Base-by-base conservation (phyloP, 257 asterid genomes). In the Salvia splendens region DNA sequence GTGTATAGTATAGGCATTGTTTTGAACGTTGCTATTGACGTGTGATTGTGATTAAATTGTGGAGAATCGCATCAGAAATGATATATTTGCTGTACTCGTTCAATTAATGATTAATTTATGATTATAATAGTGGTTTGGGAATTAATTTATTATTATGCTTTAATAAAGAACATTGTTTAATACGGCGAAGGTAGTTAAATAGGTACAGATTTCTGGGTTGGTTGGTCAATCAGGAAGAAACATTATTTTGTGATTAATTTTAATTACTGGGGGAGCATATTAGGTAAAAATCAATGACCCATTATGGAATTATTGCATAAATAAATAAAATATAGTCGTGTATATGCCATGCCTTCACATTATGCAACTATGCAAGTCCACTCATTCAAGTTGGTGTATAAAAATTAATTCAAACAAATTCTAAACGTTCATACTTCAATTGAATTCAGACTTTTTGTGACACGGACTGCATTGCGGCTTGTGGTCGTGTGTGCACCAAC, bases 1-100 rank as follows among this genome's bases (percentile, higher is more conserved):
- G 78, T 77, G 64, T 68, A 20, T 36, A 70, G 73, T 60, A 16
- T 58, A 46, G 40, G 68, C 8, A 38, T 40, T 40, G 11, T 7
- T 8, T 24, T 40, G 45, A 8, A 40, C 11, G 9, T 7, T 0
- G 4, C 3, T 46, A 46, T 46, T 11, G n/a, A 16, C 43, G 35
- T 57, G 46, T 57, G 46, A 56, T 32, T 57, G 9, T 35, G 45
- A 3, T 12, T 56, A 20, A 17, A 33, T 6, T 38, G 17, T 40
- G 14, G 36, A 17, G 36, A 61, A 61, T 61, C 38, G 12, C 17
- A 32, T 56, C 62, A 0, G 24, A 56, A 33, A 33, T 56, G 42
- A 42, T 3, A 52, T 8, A n/a, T 32, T 12, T 57, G 43, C 1
- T n/a, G 7, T 38, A 38, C 42, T 46, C 5, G 51, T 16, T 1